These are phyloP conservation scores for Fraxinus latifolia DNA, from an alignment of 305 asterid species.

Conservation along the genomic window DNA sequence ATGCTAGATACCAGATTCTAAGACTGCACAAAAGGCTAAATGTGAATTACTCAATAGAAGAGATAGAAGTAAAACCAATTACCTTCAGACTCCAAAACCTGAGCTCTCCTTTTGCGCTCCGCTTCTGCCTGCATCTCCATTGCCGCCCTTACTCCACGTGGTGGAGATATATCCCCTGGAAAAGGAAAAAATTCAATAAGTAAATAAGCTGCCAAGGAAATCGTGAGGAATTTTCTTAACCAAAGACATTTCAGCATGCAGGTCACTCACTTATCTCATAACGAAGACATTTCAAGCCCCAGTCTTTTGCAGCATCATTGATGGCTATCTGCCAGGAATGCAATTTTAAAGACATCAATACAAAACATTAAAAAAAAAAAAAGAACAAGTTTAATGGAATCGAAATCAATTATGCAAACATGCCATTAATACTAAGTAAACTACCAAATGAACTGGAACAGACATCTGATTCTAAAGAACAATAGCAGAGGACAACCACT, in stretches of 20 bases:
- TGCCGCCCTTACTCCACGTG: slow-evolving; percentile 75
- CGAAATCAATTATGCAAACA: background rate
- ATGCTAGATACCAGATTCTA: background rate
- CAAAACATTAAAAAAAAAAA: background rate
- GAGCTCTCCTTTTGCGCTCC: slow-evolving; percentile 90
- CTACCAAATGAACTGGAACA: background rate
- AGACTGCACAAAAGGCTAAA: background rate
- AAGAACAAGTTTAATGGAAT: background rate
- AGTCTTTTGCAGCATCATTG: slow-evolving; percentile 80
- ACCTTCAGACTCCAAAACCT: slow-evolving; percentile 89
- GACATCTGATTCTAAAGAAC: background rate
- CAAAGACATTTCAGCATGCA: slow-evolving; percentile 1
- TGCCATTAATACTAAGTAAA: background rate
- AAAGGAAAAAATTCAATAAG: background rate
- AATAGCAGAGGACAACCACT: background rate
- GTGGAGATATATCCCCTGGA: slow-evolving; percentile 92
- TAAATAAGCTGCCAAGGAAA: slow-evolving; percentile 18
- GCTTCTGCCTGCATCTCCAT: slow-evolving; percentile 99
- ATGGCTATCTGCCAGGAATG: slow-evolving; percentile 61
- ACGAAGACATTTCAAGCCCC: slow-evolving; percentile 93
- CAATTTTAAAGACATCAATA: slow-evolving; percentile 11
- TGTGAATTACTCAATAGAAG: slow-evolving; percentile 2
- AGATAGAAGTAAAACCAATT: slow-evolving; percentile 15
- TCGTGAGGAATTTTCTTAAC: background rate
- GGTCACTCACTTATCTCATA: slow-evolving; percentile 80